Evolutionary conservation across 2,329 filamentous ascomycete species (phyloP), one percentile per base, ranked within the genome.

Genomic region (Lachnellula hyalina): DNA sequence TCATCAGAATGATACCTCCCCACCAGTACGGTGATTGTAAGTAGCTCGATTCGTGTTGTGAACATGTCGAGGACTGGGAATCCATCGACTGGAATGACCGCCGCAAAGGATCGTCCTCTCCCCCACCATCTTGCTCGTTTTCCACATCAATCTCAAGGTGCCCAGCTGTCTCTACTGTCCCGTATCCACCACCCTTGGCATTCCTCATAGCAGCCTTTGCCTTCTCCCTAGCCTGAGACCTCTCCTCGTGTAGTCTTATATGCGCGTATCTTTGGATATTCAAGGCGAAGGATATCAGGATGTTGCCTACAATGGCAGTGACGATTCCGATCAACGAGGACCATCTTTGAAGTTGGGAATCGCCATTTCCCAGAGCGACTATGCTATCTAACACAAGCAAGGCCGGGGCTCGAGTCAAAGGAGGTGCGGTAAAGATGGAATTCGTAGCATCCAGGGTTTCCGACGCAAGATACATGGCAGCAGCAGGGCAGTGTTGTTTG

Each of bases 251-350:
- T 58, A 99, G 80, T 54, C 87, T 83, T 54, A 94, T 90, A 69
- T 99, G 94, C 35, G 94, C 93, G 70, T 97, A 97, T 61, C 94
- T 85, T 73, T 99, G 94, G 49, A 95, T 93, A 69, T 99, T 99
- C 58, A 99, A 82, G 12, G 94, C 94, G 60, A 99, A 85, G 0
- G 93, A 96, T 62, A 99, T 97, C 51, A 99, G 80, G 35, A 96
- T 77, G 67, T 99, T 99, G 53, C 94, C 94, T 50, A 87, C 81
- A 66, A 99, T 95, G 49, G 94, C 92, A 2, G 92, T 96, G 52
- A 93, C 74, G 67, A 99, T 96, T 64, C 94, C 94, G 68, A 99
- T 97, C 52, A 97, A 77, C 25, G 91, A 95, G 47, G 91, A 96
- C 92, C 93, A 97, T 70, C 85, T 77, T 61, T 82, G 78, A 23